Base-by-base conservation (phyloP, 2,329 filamentous ascomycete species). In the Alternaria gansuensis region DNA sequence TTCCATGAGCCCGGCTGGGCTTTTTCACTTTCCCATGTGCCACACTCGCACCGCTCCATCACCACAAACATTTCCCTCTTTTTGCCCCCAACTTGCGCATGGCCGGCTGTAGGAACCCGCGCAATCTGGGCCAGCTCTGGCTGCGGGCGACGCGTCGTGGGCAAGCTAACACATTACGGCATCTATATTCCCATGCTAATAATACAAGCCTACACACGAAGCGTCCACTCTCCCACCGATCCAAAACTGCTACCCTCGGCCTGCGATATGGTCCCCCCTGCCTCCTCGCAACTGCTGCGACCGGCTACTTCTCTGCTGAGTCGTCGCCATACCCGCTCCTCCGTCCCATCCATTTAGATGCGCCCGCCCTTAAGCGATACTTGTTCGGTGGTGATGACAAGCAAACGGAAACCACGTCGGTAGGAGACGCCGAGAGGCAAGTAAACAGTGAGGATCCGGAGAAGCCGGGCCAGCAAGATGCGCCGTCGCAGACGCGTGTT, bases 401-500 rank as follows among this genome's bases (percentile, higher is more conserved):
- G 11, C 65, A 66, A 13, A 65, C 53, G 24, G 57, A 58, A 2
- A 64, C 72, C 1, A 68, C 68, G 8, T 67, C 66, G 8, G 41
- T 67, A 2, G 54, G 63, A 24, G 66, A 68, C 9, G 58, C 69
- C 6, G 65, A 70, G 33, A 45, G 63, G 26, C 56, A 62, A 41
- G 57, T 64, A 36, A 56, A 62, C 28, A 58, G 64, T 28, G 54
- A 68, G 7, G 56, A 52, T 24, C 5, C 49, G 6, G 36, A 49
- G n/a, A 68, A 59, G 24, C 62, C 73, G 17, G 72, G 71, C 13
- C 55, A 75, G 26, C 75, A 77, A 54, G 60, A 69, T 3, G 74
- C 75, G 5, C 76, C 76, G 4, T 70, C 75, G 6, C 75, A 77
- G 52, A 69, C 70, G n/a, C 70, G 71, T 39, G 62, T 75, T 11